A percentile compares a stretch with the other conserved stretches of the same genome.
phyloP scores from a whole-genome alignment of 1,284 basidiomycete genomes.

The Xerocomus cyaneibrunnescens region DNA sequence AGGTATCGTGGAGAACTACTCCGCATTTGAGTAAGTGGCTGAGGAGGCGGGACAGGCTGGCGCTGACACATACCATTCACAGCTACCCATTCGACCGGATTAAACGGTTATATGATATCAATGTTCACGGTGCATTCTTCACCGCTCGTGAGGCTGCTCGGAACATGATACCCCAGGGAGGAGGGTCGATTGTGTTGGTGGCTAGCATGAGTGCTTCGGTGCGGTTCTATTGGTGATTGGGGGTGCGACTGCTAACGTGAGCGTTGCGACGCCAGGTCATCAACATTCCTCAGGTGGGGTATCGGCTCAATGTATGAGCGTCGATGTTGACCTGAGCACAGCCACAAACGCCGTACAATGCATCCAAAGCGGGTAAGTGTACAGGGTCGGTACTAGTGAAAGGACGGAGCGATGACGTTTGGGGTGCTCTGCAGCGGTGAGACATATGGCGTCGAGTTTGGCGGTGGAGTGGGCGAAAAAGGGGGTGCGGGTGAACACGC shows the following conservation, averaged over 20 bases:
- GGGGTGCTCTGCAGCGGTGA: slow-evolving; percentile 56
- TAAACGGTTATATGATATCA: slow-evolving; percentile 86
- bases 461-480: slow-evolving; percentile 90
- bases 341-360: slow-evolving; percentile 94
- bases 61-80: slow-evolving; percentile 7
- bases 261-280: slow-evolving; percentile 58
- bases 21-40: slow-evolving; percentile 72
- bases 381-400: too few relatives aligned
- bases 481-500: slow-evolving; percentile 78
- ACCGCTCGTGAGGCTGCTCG: slow-evolving; percentile 91
- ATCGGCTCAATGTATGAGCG: not conserved
- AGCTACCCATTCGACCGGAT: slow-evolving; percentile 85
- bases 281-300: slow-evolving; percentile 78
- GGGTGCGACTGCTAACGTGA: slow-evolving; percentile 12
- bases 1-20: slow-evolving; percentile 92
- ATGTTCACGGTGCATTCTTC: slow-evolving; percentile 91
- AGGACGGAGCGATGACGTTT: slow-evolving; percentile 8
- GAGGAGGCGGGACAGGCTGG: not conserved
- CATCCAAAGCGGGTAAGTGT: slow-evolving; percentile 78
- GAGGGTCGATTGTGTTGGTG: slow-evolving; percentile 85
- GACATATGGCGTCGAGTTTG: slow-evolving; percentile 84
- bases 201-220: slow-evolving; percentile 81
- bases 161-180: slow-evolving; percentile 73
- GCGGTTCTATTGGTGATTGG: slow-evolving; percentile 2
- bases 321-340: slow-evolving; percentile 36